phyloP scores from a whole-genome alignment of 345 rosid genomes.

The Populus euphratica region DNA sequence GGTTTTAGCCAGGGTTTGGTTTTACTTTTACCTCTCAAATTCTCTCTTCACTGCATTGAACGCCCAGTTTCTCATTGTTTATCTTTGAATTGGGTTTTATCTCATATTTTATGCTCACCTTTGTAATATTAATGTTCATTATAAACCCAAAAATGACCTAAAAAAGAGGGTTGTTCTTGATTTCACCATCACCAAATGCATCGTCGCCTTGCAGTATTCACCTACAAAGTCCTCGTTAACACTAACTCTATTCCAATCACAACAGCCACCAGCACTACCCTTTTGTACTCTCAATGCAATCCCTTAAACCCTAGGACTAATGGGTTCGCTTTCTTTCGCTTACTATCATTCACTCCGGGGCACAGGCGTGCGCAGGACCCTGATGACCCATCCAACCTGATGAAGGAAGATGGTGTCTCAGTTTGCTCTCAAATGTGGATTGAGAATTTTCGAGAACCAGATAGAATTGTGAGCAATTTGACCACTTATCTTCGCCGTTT shows the following conservation, averaged over 20 bases:
- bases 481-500: constrained; percentile 67
- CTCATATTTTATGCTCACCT: not conserved
- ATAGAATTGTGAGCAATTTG: constrained; percentile 53
- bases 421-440: constrained; percentile 97
- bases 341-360: constrained; percentile 48
- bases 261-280: constrained; percentile 8
- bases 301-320: constrained; percentile 17
- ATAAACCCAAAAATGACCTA: constrained; percentile 10
- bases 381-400: constrained; percentile 68
- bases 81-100: not conserved
- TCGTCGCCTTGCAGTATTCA: constrained; percentile 38
- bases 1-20: constrained; percentile 8
- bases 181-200: constrained; percentile 38
- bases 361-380: constrained; percentile 66
- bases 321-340: constrained; percentile 36
- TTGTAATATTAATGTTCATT: not conserved
- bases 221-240: constrained; percentile 28
- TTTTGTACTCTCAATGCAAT: constrained; percentile 20
- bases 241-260: constrained; percentile 17
- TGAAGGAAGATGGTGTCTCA: constrained; percentile 92
- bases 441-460: constrained; percentile 49
- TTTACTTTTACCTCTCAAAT: not conserved
- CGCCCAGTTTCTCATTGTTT: not conserved
- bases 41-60: not conserved
- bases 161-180: not conserved